Evolutionary conservation across 2,329 filamentous ascomycete genomes (phyloP).

Genomic region (Botrytis paeoniae): DNA sequence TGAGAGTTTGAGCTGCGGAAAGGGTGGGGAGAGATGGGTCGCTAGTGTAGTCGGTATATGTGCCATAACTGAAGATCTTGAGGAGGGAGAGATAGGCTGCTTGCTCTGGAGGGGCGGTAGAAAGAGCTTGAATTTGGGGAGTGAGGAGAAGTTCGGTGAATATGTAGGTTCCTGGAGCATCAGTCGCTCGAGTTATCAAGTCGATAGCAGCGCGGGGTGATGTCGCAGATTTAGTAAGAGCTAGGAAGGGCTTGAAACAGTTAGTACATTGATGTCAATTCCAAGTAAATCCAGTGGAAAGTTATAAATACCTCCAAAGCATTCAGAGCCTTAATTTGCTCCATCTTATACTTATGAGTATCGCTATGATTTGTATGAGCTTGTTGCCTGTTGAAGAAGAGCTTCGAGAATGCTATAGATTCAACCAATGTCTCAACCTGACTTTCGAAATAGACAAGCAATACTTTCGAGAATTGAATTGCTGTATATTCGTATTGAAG

Average conservation of each 20-base stretch:
- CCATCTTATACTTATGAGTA: slow-evolving; percentile 51
- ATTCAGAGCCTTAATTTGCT: slow-evolving; percentile 66
- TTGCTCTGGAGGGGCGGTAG: slow-evolving; percentile 57
- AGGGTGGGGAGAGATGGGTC: slow-evolving; percentile 64
- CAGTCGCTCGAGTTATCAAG: slow-evolving; percentile 82
- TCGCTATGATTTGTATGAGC: slow-evolving; percentile 1
- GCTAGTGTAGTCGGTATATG: slow-evolving; percentile 70
- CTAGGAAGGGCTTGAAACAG: slow-evolving; percentile 75
- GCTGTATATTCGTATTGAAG: not conserved
- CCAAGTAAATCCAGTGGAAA: not conserved
- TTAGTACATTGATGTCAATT: slow-evolving; percentile 33
- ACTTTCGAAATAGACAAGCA: not conserved
- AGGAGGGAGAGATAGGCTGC: slow-evolving; percentile 66
- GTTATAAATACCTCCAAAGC: slow-evolving; percentile 54
- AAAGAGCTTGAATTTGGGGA: slow-evolving; percentile 73
- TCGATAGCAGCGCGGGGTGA: slow-evolving; percentile 82
- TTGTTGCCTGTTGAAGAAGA: slow-evolving; percentile 15
- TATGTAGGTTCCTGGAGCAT: slow-evolving; percentile 84
- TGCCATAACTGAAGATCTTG: slow-evolving; percentile 89
- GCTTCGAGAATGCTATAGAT: not conserved
- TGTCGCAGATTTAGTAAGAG: slow-evolving; percentile 79
- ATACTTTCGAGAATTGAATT: not conserved
- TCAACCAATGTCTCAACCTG: not conserved
- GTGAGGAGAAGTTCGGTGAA: slow-evolving; percentile 90
- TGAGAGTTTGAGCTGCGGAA: slow-evolving; percentile 68